Base-by-base conservation (phyloP, 495 filamentous ascomycete species). In the Rhypophila decipiens region DNA sequence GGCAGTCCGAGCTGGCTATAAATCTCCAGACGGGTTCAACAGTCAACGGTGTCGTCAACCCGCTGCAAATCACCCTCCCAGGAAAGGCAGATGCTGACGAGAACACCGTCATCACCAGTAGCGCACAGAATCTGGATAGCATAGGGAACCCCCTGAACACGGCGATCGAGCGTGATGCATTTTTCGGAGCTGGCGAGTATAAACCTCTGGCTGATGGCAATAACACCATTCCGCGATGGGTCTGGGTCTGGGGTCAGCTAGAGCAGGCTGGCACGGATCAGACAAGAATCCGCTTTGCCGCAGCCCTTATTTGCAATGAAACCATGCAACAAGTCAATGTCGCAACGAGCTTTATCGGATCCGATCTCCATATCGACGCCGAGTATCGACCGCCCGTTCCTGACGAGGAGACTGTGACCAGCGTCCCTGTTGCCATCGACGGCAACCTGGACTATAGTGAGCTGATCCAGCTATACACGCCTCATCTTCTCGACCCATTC, bases 241-340 rank as follows among this genome's bases (percentile, higher is more conserved):
- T 56, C 24, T 59, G 49, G 43, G 50, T 52, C 31, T 59, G 56
- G 56, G 56, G 56, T 40, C 56, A 59, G 38, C 47, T 59, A 10
- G 11, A 39, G 8, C 24, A 47, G 23, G 50, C 49, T 12, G 44
- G 43, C 27, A 49, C 43, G 12, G 38, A 33, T 40, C 24, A 46
- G 21, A 29, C 42, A 1, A 45, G 24, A 2, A 44, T 55, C 3
- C 35, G 42, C 31, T 44, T 29, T 22, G 36, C 53, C 10, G 44
- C 47, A 1, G 59, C 53, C 2, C 38, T 60, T 22, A 40, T 50
- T 5, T 63, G 57, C 50, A 63, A 57, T 29, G 60, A 63, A 37
- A 48, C 57, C 0, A 33, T 55, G 18, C 21, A 55, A n/a, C 50
- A 50, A 39, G 46, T 63, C 23, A 53, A 44, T 37, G 50, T 48